phyloP scores from a whole-genome alignment of 176 grass and related monocot genomes.

The Cenchrus americanus region DNA sequence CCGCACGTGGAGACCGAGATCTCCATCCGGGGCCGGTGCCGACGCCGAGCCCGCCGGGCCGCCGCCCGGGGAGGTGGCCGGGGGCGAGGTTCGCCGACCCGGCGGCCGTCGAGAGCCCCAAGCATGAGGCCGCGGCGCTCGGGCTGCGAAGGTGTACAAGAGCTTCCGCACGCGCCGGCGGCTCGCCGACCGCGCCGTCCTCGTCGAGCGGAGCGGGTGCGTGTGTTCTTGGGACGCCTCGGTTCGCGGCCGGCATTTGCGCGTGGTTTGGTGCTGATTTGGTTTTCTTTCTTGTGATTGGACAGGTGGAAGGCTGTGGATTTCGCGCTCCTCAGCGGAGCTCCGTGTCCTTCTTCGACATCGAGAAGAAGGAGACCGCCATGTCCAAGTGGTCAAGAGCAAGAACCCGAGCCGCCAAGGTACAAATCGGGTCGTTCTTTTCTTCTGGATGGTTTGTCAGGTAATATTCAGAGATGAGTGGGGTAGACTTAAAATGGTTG shows the following conservation, averaged over 20 bases:
- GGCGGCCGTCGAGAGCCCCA: constrained; percentile 45
- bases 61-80: constrained; percentile 5
- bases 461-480: background rate
- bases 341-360: constrained; percentile 86
- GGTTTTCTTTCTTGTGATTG: background rate
- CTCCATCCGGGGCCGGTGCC: constrained; percentile 54
- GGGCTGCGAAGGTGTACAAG: constrained; percentile 91
- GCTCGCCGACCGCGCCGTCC: constrained; percentile 84
- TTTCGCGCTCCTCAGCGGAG: constrained; percentile 76
- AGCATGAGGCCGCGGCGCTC: constrained; percentile 75
- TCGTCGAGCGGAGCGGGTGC: constrained; percentile 78
- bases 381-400: constrained; percentile 82
- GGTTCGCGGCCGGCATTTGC: background rate
- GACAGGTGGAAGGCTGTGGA: constrained; percentile 76
- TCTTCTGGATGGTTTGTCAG: background rate
- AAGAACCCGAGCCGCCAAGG: constrained; percentile 75
- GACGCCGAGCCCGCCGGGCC: background rate
- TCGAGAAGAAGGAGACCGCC: constrained; percentile 75
- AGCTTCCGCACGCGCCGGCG: constrained; percentile 91
- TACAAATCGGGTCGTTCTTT: background rate
- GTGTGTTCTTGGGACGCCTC: background rate
- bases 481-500: background rate
- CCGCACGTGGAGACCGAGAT: constrained; percentile 70
- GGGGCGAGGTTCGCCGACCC: constrained; percentile 48
- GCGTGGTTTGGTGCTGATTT: background rate